Conservation (phyloP, 129 eudicot species). For the Dittrichia graveolens region DNA sequence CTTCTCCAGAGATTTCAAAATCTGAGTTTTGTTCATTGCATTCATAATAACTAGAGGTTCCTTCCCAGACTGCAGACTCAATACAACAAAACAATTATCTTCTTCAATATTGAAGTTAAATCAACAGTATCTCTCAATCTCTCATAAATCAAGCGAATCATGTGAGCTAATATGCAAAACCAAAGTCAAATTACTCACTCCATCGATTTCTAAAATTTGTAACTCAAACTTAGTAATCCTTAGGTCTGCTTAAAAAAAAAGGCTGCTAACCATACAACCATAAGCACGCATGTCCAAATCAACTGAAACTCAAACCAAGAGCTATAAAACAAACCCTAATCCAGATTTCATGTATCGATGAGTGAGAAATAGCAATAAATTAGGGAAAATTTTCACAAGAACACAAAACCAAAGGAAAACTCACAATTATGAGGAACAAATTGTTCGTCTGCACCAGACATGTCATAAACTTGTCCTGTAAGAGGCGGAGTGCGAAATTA, state of each 20-base stretch:
- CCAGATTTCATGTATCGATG: no score
- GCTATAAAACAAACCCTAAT: no score
- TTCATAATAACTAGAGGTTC: slow-evolving; percentile 41
- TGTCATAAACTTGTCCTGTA: neutral
- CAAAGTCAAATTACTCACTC: no score
- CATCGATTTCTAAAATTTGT: no score
- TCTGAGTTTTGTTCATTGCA: slow-evolving; percentile 43
- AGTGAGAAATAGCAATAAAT: neutral
- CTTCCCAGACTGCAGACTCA: slow-evolving; percentile 44
- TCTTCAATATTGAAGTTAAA: no score
- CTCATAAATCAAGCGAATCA: no score
- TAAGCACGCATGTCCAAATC: neutral
- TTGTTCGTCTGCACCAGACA: slow-evolving; percentile 25
- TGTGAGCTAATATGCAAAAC: no score
- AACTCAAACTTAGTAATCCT: no score
- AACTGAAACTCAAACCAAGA: no score
- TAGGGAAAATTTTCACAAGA: neutral
- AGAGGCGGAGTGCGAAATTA: neutral
- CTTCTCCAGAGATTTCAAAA: slow-evolving; percentile 42
- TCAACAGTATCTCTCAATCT: no score
- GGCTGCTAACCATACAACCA: neutral
- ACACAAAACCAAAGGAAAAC: neutral
- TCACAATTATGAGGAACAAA: slow-evolving; percentile 22
- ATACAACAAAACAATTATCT: neutral
- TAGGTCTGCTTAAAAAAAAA: no score